Evolutionary conservation across 2,329 filamentous ascomycete genomes (phyloP), one percentile per base, ranked within the genome.

Genomic region (Monosporascus sp.): DNA sequence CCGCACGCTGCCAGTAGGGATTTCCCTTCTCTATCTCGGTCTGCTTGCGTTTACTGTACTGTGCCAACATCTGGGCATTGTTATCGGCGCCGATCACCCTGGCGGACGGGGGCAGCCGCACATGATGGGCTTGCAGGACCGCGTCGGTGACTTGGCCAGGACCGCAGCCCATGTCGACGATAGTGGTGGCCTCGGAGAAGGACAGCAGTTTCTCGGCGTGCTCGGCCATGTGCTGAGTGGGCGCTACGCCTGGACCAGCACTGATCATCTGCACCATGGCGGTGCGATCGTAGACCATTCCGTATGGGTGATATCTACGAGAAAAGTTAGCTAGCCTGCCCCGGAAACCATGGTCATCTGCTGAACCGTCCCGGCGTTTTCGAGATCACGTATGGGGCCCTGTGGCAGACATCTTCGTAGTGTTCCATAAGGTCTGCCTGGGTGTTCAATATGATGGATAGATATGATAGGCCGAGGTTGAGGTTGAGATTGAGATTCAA

Each of bases 131-230:
- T 31, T 55, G 24, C 6, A 60, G 41, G 11, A 58, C 40, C 11
- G 54, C 52, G 40, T 58, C 49, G 14, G 54, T 57, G 38, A 60
- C 41, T 19, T 58, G 56, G 5, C 58, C 54, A 0, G 56, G 54
- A 11, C 58, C 58, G 48, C 56, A 60, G 14, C 56, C 56, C 50
- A 57, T 58, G 37, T 60, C 56, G 37, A 60, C 51, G 26, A 58
- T 27, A 26, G 43, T 26, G 11, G 46, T 57, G 27, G 56, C 52
- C 17, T 52, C 24, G 31, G 58, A 52, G 26, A 60, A 57, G 6
- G 56, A 51, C 54, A 55, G 22, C 9, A 58, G 27, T 11, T 50
- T 24, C 22, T 56, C 43, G 19, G 24, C 20, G 20, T 49, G 37
- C 26, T 53, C 22, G 11, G 52, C 54, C 51, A 60, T 58, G 49